A percentile compares a stretch with the other conserved stretches of the same genome.
Conservation (phyloP, 257 asterid species). For the Solanum virginianum region DNA sequence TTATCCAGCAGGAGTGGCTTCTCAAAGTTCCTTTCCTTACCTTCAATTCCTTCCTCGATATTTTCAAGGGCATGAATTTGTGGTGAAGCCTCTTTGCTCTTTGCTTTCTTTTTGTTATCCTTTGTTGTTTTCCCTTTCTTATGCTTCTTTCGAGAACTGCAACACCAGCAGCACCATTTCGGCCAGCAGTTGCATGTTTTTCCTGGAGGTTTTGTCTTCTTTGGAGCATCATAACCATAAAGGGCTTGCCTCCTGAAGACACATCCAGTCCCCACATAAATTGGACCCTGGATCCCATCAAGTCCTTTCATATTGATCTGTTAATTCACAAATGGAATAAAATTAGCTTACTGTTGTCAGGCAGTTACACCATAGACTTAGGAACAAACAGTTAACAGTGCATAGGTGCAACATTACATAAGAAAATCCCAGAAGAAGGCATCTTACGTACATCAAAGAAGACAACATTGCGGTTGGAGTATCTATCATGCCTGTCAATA, state of each 20-base stretch:
- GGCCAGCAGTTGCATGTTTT: constrained; percentile 97
- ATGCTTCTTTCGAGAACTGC: constrained; percentile 45
- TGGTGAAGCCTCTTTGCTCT: constrained; percentile 54
- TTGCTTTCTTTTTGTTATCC: constrained; percentile 56
- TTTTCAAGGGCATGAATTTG: constrained; percentile 98
- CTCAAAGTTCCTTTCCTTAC: constrained; percentile 21
- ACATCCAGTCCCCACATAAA: constrained; percentile 94
- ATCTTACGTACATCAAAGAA: constrained; percentile 69
- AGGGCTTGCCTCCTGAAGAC: constrained; percentile 95
- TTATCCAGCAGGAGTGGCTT: neutral
- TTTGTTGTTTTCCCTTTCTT: constrained; percentile 40
- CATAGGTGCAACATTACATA: neutral
- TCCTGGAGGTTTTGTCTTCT: constrained; percentile 79
- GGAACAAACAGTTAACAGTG: neutral
- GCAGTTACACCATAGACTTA: neutral
- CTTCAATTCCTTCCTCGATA: constrained; percentile 91
- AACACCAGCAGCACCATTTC: constrained; percentile 62
- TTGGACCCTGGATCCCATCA: constrained; percentile 98
- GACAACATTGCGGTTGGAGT: constrained; percentile 90
- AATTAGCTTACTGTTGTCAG: constrained; percentile 6
- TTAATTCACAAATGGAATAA: neutral
- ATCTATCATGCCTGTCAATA: constrained; percentile 89
- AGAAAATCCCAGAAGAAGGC: neutral
- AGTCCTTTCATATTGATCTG: constrained; percentile 98
- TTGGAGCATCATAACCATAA: constrained; percentile 88